Evolutionary conservation across 1,139 yeast genomes (phyloP), one percentile per base, ranked within the genome.

Genomic region (Blastobotrys proliferans): DNA sequence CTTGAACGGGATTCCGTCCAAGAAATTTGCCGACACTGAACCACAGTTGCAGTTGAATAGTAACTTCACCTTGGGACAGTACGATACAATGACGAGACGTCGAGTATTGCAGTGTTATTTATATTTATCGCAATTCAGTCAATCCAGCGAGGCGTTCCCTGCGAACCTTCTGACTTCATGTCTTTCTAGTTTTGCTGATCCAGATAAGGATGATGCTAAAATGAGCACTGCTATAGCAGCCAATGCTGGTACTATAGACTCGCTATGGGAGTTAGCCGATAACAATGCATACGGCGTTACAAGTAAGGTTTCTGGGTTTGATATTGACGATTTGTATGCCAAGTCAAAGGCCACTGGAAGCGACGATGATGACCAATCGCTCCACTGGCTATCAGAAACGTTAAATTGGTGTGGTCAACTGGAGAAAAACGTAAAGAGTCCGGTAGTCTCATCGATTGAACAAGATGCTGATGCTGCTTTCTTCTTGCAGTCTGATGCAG

Each of bases 31-130:
- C 3, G 63, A 61, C 21, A 64, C 57, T 13, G 63, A 57, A 14
- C 47, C 53, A 8, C 44, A 55, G 25, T 51, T 50, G 36, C 51
- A 49, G 20, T 49, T 58, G 16, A 57, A 52, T 39, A 47, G 38
- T 26, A 47, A 58, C 1, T 21, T 61, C 27, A 48, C 58, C 11
- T 46, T 61, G 17, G 52, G 48, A 13, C 61, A 62, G 38, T 60
- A 58, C 35, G 60, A 56, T n/a, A 41, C 54, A 29, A 50, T 61
- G 51, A 58, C 62, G 6, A 57, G 54, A 27, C 55, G 58, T 39
- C 54, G 69, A 13, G 51, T 67, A 11, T 50, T 63, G 26, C 68
- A 64, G 41, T 64, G 70, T 46, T 67, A 64, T 41, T 49, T 60
- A 11, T 47, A 50, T 22, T 48, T 67, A 17, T 51, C 62, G 2